Percentiles rank a stretch among this genome's conserved stretches.
These are phyloP conservation scores for Torulaspora quercuum DNA, from an alignment of 805 yeast genomes.

Conservation along the genomic window DNA sequence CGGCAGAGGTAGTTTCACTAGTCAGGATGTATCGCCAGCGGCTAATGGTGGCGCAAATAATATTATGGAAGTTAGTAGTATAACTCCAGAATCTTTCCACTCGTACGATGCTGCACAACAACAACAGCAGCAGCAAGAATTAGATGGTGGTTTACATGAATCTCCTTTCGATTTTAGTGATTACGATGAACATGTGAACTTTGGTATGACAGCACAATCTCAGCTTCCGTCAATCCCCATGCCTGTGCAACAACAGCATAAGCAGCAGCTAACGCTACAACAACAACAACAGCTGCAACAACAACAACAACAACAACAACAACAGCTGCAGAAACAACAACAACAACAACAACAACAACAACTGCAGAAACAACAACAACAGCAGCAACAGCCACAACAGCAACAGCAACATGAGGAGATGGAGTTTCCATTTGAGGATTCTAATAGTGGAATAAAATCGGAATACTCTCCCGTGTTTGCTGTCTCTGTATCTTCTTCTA, in stretches of 20 bases:
- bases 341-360: constrained; percentile 7
- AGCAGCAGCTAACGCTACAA: too few relatives aligned
- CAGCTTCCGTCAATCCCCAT: too few relatives aligned
- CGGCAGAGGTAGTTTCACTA: constrained; percentile 3
- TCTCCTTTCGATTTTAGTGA: constrained; percentile 16
- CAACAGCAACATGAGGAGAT: constrained; percentile 4
- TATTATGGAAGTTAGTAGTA: constrained; percentile 5
- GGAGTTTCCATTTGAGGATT: constrained; percentile 5
- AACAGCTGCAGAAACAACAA: too few relatives aligned
- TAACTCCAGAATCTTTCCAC: constrained; percentile 22
- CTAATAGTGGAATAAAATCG: constrained; percentile 8
- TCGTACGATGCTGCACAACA: constrained; percentile 12
- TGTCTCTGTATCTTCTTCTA: constrained; percentile 2
- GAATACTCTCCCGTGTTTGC: constrained; percentile 8
- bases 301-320: too few relatives aligned
- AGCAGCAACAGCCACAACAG: constrained; percentile 1
- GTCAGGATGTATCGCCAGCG: constrained; percentile 8
- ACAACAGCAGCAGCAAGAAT: constrained; percentile 8
- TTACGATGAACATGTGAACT: constrained; percentile 10
- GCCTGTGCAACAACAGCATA: constrained; percentile 6
- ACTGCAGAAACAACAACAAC: constrained; percentile 1
- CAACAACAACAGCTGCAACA: too few relatives aligned
- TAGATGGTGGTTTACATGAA: constrained; percentile 1
- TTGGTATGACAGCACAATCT: background rate
- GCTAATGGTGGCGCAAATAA: constrained; percentile 1